A percentile compares a stretch with the other conserved stretches of the same genome.
Evolutionary conservation across 2,329 filamentous ascomycete genomes (phyloP).

Genomic region (Malbranchea zuffiana): DNA sequence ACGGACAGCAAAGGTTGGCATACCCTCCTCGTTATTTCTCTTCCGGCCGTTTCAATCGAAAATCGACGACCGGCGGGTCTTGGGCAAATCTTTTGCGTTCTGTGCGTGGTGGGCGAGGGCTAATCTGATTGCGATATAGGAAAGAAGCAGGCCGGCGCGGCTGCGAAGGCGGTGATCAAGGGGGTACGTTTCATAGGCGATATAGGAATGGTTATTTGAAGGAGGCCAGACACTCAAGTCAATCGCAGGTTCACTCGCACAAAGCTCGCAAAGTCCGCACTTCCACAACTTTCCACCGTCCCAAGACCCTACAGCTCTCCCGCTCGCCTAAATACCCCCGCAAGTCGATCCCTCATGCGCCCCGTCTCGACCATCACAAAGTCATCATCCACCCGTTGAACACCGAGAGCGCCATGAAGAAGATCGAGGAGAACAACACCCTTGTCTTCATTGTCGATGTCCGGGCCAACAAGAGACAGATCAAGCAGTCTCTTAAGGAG

Average conservation of each 20-base stretch:
- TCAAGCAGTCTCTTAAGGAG: slow-evolving; percentile 97
- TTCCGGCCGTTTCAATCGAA: too few species aligned
- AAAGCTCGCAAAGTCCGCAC: slow-evolving; percentile 89
- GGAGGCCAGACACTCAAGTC: too few species aligned
- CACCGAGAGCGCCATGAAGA: slow-evolving; percentile 99
- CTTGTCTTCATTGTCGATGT: slow-evolving; percentile 94
- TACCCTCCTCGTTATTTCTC: slow-evolving; percentile 4
- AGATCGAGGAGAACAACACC: slow-evolving; percentile 99
- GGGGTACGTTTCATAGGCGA: slow-evolving; percentile 55
- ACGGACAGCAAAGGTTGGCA: slow-evolving; percentile 39
- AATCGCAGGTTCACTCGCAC: slow-evolving; percentile 59
- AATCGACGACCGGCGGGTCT: too few species aligned
- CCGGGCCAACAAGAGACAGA: slow-evolving; percentile 99
- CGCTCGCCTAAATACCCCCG: slow-evolving; percentile 92
- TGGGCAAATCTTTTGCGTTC: slow-evolving; percentile 3
- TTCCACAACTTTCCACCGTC: slow-evolving; percentile 91
- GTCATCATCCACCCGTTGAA: slow-evolving; percentile 96
- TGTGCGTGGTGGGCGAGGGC: slow-evolving; percentile 20
- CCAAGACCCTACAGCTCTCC: slow-evolving; percentile 89
- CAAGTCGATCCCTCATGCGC: slow-evolving; percentile 81
- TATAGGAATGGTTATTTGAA: slow-evolving; percentile 1
- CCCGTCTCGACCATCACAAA: slow-evolving; percentile 94
- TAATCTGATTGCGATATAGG: slow-evolving; percentile 21
- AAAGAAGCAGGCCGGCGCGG: slow-evolving; percentile 77
- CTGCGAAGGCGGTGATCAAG: slow-evolving; percentile 91